Evolutionary conservation across 148 eudicot species (phyloP).

Genomic region (Oxyria digyna): DNA sequence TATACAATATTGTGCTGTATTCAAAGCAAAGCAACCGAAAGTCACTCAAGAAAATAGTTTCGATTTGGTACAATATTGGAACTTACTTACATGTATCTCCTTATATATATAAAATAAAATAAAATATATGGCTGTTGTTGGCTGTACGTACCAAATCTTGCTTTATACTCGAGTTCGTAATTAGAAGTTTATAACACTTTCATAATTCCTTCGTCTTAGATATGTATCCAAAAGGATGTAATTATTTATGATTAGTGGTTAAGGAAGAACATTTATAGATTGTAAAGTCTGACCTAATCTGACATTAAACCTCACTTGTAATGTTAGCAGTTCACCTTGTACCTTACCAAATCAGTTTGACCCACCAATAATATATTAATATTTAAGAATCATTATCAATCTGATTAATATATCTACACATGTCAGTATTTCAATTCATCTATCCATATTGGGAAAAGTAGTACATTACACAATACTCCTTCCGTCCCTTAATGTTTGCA

Average conservation of each 20-base stretch:
- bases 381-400: not conserved
- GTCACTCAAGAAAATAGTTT: not conserved
- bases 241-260: conserved; percentile 2
- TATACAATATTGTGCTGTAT: not conserved
- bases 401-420: not conserved
- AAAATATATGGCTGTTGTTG: not conserved
- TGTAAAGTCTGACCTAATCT: not conserved
- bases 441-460: not conserved
- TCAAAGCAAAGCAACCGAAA: conserved; percentile 9
- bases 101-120: not conserved
- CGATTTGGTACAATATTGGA: not conserved
- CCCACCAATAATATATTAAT: not conserved
- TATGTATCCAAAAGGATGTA: not conserved
- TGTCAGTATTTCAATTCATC: not conserved
- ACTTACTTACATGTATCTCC: not conserved
- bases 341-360: conserved; percentile 3
- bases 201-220: not conserved
- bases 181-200: not conserved
- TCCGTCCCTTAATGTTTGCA: no score
- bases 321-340: not conserved
- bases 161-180: not conserved
- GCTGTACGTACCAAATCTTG: not conserved
- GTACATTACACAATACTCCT: not conserved
- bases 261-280: not conserved
- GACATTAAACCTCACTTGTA: not conserved